Base-by-base conservation (phyloP, 345 rosid genomes). In the Limnanthes douglasii region DNA sequence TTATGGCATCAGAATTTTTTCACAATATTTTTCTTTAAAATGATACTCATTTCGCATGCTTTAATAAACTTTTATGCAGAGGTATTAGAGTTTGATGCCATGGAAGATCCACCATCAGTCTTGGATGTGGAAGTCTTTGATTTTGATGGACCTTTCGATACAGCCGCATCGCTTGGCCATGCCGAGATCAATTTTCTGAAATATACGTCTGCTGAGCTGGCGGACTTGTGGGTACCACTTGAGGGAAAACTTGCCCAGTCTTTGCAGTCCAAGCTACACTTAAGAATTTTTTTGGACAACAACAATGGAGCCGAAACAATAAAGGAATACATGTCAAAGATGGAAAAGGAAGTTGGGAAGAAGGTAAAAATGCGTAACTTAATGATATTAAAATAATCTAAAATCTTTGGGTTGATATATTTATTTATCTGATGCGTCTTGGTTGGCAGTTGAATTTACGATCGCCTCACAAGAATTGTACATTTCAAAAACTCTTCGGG, bases 261-360 rank as follows among this genome's bases (percentile, higher is more conserved):
- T 45, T 74, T 72, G 45, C 83, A 73, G 39, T 76, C 97, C 0
- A 83, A 83, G 60, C 50, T 88, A 47, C 93, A 61, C 33, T 47
- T 76, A 59, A 68, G 90, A 55, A 76, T 82, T 37, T 78, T 82
- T 44, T 53, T 82, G 41, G 85, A 86, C 57, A 88, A 78, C 46
- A 73, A 65, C 37, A 73, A 73, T 6, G 93, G 95, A 34, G 78
- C 61, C 41, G 78, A 73, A 53, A 77, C 81, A 18, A 62, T 83
- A 27, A 83, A 59, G 48, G 93, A 73, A 20, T 83, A 73, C 60
- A 57, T 79, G 39, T 66, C 77, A 25, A 83, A 70, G 55, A 77
- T 76, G 65, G 97, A 74, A 51, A 88, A 74, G 62, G 97, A 83
- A 70, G 84, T 88, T 5, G 97, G 97, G 29, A 79, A 68, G 74